Evolutionary conservation across 2,329 filamentous ascomycete genomes (phyloP), one percentile per base, ranked within the genome.

Genomic region (Pseudogymnoascus sp.): DNA sequence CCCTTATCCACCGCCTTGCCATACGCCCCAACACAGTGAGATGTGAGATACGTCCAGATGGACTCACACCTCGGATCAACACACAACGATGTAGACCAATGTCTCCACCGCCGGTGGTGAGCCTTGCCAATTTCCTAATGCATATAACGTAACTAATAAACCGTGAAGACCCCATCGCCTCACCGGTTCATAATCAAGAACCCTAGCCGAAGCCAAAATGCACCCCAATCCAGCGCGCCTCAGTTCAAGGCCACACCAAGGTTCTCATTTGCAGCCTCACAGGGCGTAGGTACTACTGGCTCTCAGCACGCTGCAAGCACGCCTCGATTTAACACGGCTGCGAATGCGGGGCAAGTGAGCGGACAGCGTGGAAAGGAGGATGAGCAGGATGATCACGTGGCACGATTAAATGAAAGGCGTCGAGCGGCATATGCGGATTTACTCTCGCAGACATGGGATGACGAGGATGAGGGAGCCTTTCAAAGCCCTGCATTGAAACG

Each of bases 141-240:
- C 12, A 21, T 60, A 12, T 15, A 59, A 13, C 51, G 41, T 51
- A 31, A 61, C 63, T 68, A 55, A 70, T 59, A 31, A 44, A 58
- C 21, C 62, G 29, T 13, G 15, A 33, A 75, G 74, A 75, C 74
- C 35, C 73, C 73, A 7, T 75, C 73, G 7, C 73, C 74, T 0
- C 73, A 73, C 65, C 69, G 74, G 36, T 75, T 75, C 64, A 64
- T 74, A 60, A 68, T 73, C 51, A 69, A 72, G 48, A 70, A 69
- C 44, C 60, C 62, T 25, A 59, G 62, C 5, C 64, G 64, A 35
- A 61, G 65, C 6, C 67, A 66, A 63, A 61, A 68, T 41, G 66
- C 66, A n/a, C 66, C 59, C 33, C 64, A 60, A 35, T 62, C 66
- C 42, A 65, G 65, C 62, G 63, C 65, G 10, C 70, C 70, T 59